Base-by-base conservation (phyloP, 257 asterid species). In the Solanum peruvianum region DNA sequence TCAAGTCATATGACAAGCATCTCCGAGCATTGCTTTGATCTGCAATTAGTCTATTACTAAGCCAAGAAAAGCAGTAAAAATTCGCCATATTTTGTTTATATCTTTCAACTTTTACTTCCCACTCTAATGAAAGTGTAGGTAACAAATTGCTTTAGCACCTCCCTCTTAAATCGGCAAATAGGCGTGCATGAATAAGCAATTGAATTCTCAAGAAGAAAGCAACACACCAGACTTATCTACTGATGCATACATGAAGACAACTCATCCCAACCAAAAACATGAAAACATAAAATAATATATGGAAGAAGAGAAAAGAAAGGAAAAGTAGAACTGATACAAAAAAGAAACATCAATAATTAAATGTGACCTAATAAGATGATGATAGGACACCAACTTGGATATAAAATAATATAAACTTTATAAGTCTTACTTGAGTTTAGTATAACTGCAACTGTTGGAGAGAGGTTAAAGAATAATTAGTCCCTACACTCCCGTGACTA, bases 341-440 rank as follows among this genome's bases (percentile, higher is more conserved):
- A 80, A 47, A 47, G 42, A 80, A 80, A 80, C 44, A 80, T 80
- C 67, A 80, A 80, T 80, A 80, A 80, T 80, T 80, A 80, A 80
- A 80, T 47, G 85, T 80, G 85, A 80, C 85, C 85, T 47, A 80
- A 80, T 80, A 29, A 80, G 85, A 80, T 80, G 67, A 80, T 80
- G 85, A 47, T 80, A 80, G 67, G 67, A 27, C 6, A 80, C 42
- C 69, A 80, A 80, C 44, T 80, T 47, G 85, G 67, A 80, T 9
- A 80, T 16, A 49, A 47, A 47, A 10, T 80, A 80, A 29, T 47
- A 47, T 18, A 47, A 47, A 6, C 44, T 80, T 80, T 47, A 10
- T 1, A 80, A 80, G 44, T 47, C 85, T 25, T 15, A 10, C 44
- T 29, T 27, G 42, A 44, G n/a, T 41, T 76, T 44, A 77, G 7